phyloP scores from a whole-genome alignment of 306 rosid species.

The Dryas drummondii region DNA sequence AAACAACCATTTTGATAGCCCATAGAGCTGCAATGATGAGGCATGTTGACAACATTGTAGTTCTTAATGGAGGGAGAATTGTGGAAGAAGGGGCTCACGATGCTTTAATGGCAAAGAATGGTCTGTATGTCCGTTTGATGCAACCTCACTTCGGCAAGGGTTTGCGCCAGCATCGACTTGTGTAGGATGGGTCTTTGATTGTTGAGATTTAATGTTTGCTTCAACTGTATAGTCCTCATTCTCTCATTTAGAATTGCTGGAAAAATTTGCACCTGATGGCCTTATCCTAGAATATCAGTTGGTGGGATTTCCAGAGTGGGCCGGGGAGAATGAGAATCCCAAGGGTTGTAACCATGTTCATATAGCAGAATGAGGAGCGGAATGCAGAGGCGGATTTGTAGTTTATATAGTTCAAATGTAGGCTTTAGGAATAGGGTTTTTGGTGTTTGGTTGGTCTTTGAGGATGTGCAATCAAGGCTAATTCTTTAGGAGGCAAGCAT shows the following conservation, averaged over 20 bases:
- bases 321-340: conserved; percentile 27
- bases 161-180: conserved; percentile 85
- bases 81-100: conserved; percentile 94
- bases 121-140: conserved; percentile 90
- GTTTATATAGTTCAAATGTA: conserved; percentile 42
- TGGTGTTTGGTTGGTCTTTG: conserved; percentile 48
- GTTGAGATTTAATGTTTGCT: conserved; percentile 30
- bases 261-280: conserved; percentile 34
- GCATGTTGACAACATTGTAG: conserved; percentile 97
- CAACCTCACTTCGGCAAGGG: conserved; percentile 98
- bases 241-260: conserved; percentile 39
- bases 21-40: conserved; percentile 99
- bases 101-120: conserved; percentile 79
- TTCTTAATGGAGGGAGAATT: conserved; percentile 95
- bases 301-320: conserved; percentile 30
- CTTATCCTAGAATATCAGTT: conserved; percentile 22
- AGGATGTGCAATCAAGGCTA: conserved; percentile 39
- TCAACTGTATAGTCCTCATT: conserved; percentile 41
- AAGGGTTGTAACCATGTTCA: conserved; percentile 28
- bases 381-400: conserved; percentile 44
- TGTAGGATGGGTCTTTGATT: conserved; percentile 44
- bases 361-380: conserved; percentile 39
- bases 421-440: conserved; percentile 58
- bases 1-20: conserved; percentile 96
- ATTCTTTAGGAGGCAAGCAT: conserved; percentile 87